Percentiles rank a stretch among this genome's conserved stretches.
Evolutionary conservation across 2,329 filamentous ascomycete species (phyloP).

Genomic region (Samsoniella hepiali): DNA sequence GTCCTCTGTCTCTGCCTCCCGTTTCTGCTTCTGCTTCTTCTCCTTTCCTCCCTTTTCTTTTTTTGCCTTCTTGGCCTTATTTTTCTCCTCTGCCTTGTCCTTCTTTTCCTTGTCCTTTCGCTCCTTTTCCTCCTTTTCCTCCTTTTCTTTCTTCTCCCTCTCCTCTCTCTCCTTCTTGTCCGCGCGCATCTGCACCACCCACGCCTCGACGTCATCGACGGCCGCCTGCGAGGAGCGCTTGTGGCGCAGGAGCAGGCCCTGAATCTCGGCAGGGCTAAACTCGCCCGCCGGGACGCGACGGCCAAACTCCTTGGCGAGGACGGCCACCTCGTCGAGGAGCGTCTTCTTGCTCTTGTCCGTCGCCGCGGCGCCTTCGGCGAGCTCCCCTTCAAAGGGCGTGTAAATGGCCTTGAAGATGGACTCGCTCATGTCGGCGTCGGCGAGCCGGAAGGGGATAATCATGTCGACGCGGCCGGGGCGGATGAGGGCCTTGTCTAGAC

Average conservation of each 20-base stretch:
- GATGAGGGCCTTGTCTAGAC: slow-evolving; percentile 60
- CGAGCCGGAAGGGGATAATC: slow-evolving; percentile 53
- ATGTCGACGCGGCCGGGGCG: slow-evolving; percentile 61
- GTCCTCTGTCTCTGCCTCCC: slow-evolving; percentile 19
- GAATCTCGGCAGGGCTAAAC: slow-evolving; percentile 60
- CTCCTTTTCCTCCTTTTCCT: slow-evolving; percentile 35
- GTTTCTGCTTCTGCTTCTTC: slow-evolving; percentile 16
- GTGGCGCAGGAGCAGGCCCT: slow-evolving; percentile 55
- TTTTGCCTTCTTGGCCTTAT: not conserved
- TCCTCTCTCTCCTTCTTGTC: slow-evolving; percentile 47
- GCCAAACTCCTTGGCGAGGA: slow-evolving; percentile 48
- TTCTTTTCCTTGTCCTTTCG: slow-evolving; percentile 32
- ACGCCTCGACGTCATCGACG: slow-evolving; percentile 44
- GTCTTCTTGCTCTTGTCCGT: slow-evolving; percentile 18
- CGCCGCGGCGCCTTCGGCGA: slow-evolving; percentile 22
- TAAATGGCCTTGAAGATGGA: slow-evolving; percentile 59
- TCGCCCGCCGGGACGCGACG: slow-evolving; percentile 49
- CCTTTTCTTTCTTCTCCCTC: slow-evolving; percentile 40
- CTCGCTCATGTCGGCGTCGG: slow-evolving; percentile 50
- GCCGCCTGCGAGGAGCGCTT: slow-evolving; percentile 51
- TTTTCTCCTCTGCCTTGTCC: slow-evolving; percentile 27
- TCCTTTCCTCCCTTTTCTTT: slow-evolving; percentile 26
- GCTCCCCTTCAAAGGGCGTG: slow-evolving; percentile 44
- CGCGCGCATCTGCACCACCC: slow-evolving; percentile 48
- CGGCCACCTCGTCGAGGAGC: slow-evolving; percentile 37